Evolutionary conservation across 2,329 filamentous ascomycete genomes (phyloP), one percentile per base, ranked within the genome.

Genomic region (Colletotrichum nymphaeae): DNA sequence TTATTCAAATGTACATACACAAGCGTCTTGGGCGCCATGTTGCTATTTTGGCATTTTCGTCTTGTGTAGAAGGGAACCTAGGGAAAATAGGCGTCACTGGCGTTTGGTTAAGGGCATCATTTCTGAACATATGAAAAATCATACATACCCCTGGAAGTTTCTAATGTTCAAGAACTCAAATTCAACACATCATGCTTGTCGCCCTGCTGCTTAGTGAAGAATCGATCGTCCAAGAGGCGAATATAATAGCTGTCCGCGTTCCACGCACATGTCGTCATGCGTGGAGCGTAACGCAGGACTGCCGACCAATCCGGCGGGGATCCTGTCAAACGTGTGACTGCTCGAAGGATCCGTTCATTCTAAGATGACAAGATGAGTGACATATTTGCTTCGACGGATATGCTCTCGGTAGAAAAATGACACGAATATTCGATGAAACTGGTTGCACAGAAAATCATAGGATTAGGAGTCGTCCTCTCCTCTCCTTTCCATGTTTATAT

Each of bases 401-500:
- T 49, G 19, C n/a, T 49, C 42, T 49, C 42, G 42, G 42, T 49
- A 19, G 42, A 22, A 11, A 11, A 49, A 49, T 2, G 42, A 22
- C 19, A 49, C 7, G 19, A 4, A 49, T 9, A 9, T 49, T n/a
- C 19, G 19, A 22, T 22, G 42, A 49, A 22, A 49, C 19, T 42
- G 42, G 4, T 22, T 49, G 42, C 42, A 49, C 42, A 49, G 3
- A 49, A 8, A 49, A 49, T 49, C 16, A 49, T 22, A 22, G 42
- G 42, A 49, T 3, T n/a, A 49, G 42, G 19, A 49, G 8, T 49
- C 42, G 8, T 35, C 26, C 28, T 42, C 19, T 32, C 26, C 81
- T 89, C 42, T 82, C 81, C 26, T 30, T 28, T 19, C 30, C 19
- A 26, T 63, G 28, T 53, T 14, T 63, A 35, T 63, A 35, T 35